Evolutionary conservation across 1,284 basidiomycete species (phyloP).

Genomic region (Phaffia rhodozyma): DNA sequence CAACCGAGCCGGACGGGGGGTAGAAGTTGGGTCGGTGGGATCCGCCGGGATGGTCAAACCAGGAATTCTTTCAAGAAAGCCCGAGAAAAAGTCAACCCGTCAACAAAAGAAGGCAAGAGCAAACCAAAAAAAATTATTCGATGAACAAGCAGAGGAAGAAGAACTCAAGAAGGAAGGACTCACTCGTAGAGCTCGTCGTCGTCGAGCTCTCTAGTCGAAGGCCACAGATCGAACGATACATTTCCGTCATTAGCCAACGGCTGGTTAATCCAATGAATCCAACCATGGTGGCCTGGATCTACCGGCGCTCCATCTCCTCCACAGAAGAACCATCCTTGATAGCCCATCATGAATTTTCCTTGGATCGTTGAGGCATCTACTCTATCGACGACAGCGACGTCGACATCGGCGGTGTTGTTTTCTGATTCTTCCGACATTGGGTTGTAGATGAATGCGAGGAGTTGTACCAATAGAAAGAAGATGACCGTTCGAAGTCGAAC

Average conservation of each 20-base stretch:
- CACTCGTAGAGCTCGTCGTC: constrained; percentile 49
- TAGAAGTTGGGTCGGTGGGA: constrained; percentile 19
- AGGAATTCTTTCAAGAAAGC: constrained; percentile 37
- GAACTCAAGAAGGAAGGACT: background rate
- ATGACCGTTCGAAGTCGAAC: too few species aligned
- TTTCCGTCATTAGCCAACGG: constrained; percentile 53
- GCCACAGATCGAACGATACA: constrained; percentile 49
- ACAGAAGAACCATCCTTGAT: constrained; percentile 59
- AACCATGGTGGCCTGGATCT: constrained; percentile 48
- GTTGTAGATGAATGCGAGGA: too few species aligned
- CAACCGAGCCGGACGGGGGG: constrained; percentile 49
- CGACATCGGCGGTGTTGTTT: too few species aligned
- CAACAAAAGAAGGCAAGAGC: too few species aligned
- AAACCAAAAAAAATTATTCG: background rate
- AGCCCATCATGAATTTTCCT: constrained; percentile 65
- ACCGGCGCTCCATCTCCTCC: background rate
- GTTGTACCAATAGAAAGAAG: too few species aligned
- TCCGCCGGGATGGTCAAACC: constrained; percentile 42
- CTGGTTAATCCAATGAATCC: constrained; percentile 64
- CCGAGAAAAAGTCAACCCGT: too few species aligned
- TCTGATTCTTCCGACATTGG: too few species aligned
- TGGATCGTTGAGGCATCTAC: constrained; percentile 48
- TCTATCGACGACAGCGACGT: constrained; percentile 23
- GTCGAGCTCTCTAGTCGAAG: constrained; percentile 40
- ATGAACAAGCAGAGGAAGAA: background rate